Evolutionary conservation across 2,329 filamentous ascomycete species (phyloP).

Genomic region (Sarocladiaceae sp.): DNA sequence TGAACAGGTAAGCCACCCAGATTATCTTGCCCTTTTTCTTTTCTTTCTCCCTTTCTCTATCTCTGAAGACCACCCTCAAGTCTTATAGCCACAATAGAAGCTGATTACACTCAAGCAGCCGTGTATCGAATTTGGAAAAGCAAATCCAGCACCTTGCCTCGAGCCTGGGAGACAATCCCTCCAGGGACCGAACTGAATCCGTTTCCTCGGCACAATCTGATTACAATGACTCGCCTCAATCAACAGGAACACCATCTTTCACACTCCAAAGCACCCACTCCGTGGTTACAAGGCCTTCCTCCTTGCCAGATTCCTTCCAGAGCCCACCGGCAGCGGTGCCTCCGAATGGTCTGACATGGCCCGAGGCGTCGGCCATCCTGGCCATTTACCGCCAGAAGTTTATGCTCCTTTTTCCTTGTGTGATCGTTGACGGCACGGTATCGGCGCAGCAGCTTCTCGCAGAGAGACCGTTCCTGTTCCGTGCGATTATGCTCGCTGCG

Average conservation of each 20-base stretch:
- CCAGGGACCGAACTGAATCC: slow-evolving; percentile 13
- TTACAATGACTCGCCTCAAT: background rate
- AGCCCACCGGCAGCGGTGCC: too few relatives aligned
- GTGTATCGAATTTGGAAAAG: slow-evolving; percentile 19
- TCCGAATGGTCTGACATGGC: slow-evolving; percentile 28
- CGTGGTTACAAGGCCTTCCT: background rate
- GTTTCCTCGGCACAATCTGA: background rate
- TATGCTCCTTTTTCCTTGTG: slow-evolving; percentile 31
- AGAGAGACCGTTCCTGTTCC: slow-evolving; percentile 32
- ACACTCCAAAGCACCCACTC: background rate
- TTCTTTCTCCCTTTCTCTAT: background rate
- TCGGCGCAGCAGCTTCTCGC: slow-evolving; percentile 23
- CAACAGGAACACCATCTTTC: background rate
- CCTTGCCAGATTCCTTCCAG: background rate
- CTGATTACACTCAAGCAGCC: slow-evolving; percentile 11
- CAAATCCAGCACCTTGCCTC: slow-evolving; percentile 17
- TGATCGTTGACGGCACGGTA: slow-evolving; percentile 23
- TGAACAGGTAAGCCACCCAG: slow-evolving; percentile 18
- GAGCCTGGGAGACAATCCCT: slow-evolving; percentile 7
- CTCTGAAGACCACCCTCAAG: too few relatives aligned
- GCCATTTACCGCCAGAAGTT: slow-evolving; percentile 25
- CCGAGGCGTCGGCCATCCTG: slow-evolving; percentile 28
- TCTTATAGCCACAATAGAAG: background rate
- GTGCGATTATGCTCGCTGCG: slow-evolving; percentile 31
- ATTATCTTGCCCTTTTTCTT: background rate